These are phyloP conservation scores for Schoenoplectus triqueter DNA, from an alignment of 202 grass and related monocot genomes.

Conservation along the genomic window DNA sequence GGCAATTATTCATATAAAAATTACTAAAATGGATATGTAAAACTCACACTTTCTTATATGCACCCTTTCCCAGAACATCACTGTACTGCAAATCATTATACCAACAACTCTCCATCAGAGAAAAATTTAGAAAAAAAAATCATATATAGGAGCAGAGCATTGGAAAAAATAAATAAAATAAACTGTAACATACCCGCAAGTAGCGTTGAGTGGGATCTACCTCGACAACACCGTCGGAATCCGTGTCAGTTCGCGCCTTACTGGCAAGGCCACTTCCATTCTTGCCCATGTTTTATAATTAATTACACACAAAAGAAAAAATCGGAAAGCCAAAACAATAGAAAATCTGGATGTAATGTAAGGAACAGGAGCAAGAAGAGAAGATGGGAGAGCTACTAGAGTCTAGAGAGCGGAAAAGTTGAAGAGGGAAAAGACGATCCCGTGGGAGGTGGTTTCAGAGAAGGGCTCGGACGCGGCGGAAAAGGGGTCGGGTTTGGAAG, in stretches of 20 bases:
- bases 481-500: slow-evolving; percentile 10
- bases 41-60: slow-evolving; percentile 43
- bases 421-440: not conserved
- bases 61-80: slow-evolving; percentile 35
- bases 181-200: not conserved
- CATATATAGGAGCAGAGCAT: not conserved
- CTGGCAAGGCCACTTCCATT: not conserved
- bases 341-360: not conserved
- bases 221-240: slow-evolving; percentile 23
- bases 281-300: slow-evolving; percentile 14
- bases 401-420: not conserved
- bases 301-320: not conserved
- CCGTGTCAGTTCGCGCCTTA: not conserved
- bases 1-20: not conserved
- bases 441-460: not conserved
- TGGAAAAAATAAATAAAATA: not conserved
- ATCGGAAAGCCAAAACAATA: not conserved
- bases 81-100: slow-evolving; percentile 24
- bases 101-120: not conserved
- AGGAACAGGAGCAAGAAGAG: not conserved
- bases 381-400: not conserved
- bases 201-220: slow-evolving; percentile 18
- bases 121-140: not conserved
- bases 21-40: slow-evolving; percentile 10
- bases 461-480: slow-evolving; percentile 12